Evolutionary conservation across 2,329 filamentous ascomycete genomes (phyloP), one percentile per base, ranked within the genome.

Genomic region (Trichoderma guizhouense): DNA sequence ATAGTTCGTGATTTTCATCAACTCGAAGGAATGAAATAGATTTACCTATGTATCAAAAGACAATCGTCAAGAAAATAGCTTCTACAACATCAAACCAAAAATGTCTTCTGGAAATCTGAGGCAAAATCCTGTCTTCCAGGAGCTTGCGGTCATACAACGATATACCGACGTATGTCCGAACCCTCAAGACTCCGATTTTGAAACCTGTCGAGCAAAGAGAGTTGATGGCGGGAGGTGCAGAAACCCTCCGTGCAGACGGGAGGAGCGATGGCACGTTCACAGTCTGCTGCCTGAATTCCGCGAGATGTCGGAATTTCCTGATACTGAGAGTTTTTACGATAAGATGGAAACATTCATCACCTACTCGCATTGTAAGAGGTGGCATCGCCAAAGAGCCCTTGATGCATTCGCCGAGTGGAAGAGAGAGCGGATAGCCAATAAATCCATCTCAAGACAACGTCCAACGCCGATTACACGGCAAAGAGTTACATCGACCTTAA

Each of bases 121-220:
- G 53, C 65, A 47, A 24, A 68, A 68, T 24, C 65, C 53, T 21
- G 65, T 68, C 18, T 68, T 68, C 53, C 26, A 18, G 28, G 36
- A 30, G n/a, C 34, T 68, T 26, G n/a, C 53, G 21, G 65, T 26
- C 1, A 68, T 68, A n/a, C 65, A 47, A 11, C 65, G 65, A 43
- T 68, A 68, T 55, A 68, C 65, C 5, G 65, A 68, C 3, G 65
- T 68, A 26, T 36, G 7, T 18, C 65, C 65, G 28, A 60, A 68
- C 7, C 65, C 65, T 7, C 34, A 47, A 60, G 65, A 68, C 8
- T 58, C 34, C 4, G 65, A 68, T 24, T 68, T 68, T 15, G 14
- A 2, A n/a, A 68, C 65, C 34, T 68, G 65, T 43, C 65, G 65
- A 12, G 65, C 65, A 21, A 68, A 32, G 34, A 68, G 65, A n/a